A percentile compares a stretch with the other conserved stretches of the same genome.
These are phyloP conservation scores for Aspergillus sp. DNA, from an alignment of 2,329 filamentous ascomycete species.

Conservation along the genomic window DNA sequence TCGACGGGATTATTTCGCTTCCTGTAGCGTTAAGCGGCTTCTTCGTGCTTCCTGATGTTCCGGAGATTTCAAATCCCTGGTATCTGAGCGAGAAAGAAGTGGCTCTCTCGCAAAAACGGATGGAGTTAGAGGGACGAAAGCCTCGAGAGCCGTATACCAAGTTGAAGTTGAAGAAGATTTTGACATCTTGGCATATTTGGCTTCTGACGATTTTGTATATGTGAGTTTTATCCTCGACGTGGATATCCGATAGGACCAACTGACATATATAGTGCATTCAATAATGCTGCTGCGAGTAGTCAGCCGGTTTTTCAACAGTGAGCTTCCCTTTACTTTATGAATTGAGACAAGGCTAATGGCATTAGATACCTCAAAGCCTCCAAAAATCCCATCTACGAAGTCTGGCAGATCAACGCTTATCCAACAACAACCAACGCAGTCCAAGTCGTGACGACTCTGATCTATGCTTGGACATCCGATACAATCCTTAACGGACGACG, in stretches of 20 bases:
- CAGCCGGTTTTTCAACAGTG: conserved; percentile 53
- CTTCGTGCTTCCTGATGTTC: conserved; percentile 45
- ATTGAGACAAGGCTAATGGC: background rate
- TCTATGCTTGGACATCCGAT: conserved; percentile 62
- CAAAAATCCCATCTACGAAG: conserved; percentile 38
- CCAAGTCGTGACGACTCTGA: conserved; percentile 53
- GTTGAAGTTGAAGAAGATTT: conserved; percentile 53
- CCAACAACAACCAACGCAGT: conserved; percentile 54
- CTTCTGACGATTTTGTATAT: conserved; percentile 53
- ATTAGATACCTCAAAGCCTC: conserved; percentile 25
- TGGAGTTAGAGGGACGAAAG: conserved; percentile 45
- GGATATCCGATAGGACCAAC: background rate
- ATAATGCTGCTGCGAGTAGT: conserved; percentile 48
- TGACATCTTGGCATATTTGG: conserved; percentile 60
- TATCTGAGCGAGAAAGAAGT: conserved; percentile 44
- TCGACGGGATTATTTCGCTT: conserved; percentile 49
- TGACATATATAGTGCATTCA: conserved; percentile 44
- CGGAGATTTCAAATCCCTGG: conserved; percentile 45
- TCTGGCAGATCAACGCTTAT: conserved; percentile 45
- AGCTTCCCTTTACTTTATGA: conserved; percentile 1
- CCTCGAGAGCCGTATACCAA: conserved; percentile 41
- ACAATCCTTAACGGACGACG: conserved; percentile 51
- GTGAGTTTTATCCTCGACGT: conserved; percentile 15
- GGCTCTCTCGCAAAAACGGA: conserved; percentile 42
- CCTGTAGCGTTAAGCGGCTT: conserved; percentile 48